A percentile compares a stretch with the other conserved stretches of the same genome.
Conservation (phyloP, 441 rosid genomes). For the Manihot esculenta region DNA sequence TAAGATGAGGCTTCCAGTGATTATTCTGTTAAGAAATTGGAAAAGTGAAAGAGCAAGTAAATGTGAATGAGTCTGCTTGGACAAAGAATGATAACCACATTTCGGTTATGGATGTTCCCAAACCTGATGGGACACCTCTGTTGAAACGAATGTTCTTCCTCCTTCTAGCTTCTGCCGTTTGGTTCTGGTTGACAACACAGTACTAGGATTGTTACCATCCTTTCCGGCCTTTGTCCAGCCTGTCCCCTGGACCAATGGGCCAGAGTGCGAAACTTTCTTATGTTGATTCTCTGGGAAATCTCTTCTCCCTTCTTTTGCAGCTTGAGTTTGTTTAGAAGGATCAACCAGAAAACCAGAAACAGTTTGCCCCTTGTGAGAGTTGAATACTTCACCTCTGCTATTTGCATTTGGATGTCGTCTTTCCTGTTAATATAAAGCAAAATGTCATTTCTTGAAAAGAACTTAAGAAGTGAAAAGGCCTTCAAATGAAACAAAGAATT, state of each 20-base stretch:
- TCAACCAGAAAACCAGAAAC: slow-evolving; percentile 46
- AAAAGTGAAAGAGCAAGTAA: slow-evolving; percentile 9
- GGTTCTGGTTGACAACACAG: slow-evolving; percentile 33
- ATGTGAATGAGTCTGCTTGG: neutral
- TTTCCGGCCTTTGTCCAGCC: slow-evolving; percentile 46
- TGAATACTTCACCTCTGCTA: slow-evolving; percentile 43
- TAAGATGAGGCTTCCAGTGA: slow-evolving; percentile 60
- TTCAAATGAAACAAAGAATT: neutral
- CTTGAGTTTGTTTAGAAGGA: slow-evolving; percentile 39
- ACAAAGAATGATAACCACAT: neutral
- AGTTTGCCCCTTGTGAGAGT: slow-evolving; percentile 41
- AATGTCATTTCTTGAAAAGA: slow-evolving; percentile 6
- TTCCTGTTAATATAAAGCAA: slow-evolving; percentile 45
- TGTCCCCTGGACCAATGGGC: slow-evolving; percentile 55
- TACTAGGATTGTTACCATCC: slow-evolving; percentile 39
- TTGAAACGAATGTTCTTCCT: slow-evolving; percentile 72
- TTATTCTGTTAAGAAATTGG: slow-evolving; percentile 40
- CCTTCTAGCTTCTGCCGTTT: slow-evolving; percentile 95
- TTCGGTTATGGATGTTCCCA: neutral
- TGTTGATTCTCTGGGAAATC: slow-evolving; percentile 38
- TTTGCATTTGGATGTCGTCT: slow-evolving; percentile 39
- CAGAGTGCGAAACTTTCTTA: slow-evolving; percentile 63
- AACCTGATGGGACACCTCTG: slow-evolving; percentile 78
- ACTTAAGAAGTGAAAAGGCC: neutral
- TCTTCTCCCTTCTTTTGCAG: slow-evolving; percentile 42